A percentile compares a stretch with the other conserved stretches of the same genome.
Evolutionary conservation across 1,284 basidiomycete genomes (phyloP).

Genomic region (Malassezia globosa): DNA sequence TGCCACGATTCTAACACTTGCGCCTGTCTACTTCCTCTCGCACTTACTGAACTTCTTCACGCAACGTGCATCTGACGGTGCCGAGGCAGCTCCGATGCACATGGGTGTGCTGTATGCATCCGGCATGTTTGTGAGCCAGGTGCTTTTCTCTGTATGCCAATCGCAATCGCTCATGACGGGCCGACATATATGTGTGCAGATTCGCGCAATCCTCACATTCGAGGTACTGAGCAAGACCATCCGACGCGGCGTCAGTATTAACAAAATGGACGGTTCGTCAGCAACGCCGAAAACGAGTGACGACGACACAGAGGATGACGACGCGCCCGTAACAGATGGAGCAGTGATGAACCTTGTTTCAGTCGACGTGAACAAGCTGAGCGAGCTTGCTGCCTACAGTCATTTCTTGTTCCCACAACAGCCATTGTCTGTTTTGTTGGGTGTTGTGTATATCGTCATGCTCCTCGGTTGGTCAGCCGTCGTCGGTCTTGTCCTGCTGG

Average conservation of each 20-base stretch:
- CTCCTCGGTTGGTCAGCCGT: slow-evolving; percentile 52
- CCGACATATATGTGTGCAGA: slow-evolving; percentile 49
- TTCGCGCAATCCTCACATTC: slow-evolving; percentile 50
- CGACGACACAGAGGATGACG: slow-evolving; percentile 9
- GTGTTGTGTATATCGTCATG: slow-evolving; percentile 50
- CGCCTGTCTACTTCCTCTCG: slow-evolving; percentile 51
- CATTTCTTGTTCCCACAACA: slow-evolving; percentile 48
- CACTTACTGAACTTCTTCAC: slow-evolving; percentile 51
- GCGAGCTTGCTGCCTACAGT: slow-evolving; percentile 36
- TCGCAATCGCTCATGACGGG: slow-evolving; percentile 52
- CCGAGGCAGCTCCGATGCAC: slow-evolving; percentile 45
- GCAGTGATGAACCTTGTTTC: slow-evolving; percentile 54
- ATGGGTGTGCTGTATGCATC: slow-evolving; percentile 52
- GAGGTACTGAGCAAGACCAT: slow-evolving; percentile 54
- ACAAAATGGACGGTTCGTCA: slow-evolving; percentile 21
- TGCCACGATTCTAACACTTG: slow-evolving; percentile 49
- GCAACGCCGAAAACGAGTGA: neutral
- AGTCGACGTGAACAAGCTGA: slow-evolving; percentile 51
- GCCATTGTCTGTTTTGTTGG: slow-evolving; percentile 51
- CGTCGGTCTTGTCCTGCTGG: slow-evolving; percentile 45
- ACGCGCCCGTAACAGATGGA: slow-evolving; percentile 48
- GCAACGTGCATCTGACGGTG: slow-evolving; percentile 18
- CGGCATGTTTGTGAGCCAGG: slow-evolving; percentile 50
- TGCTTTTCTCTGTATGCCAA: slow-evolving; percentile 47
- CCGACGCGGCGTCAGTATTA: slow-evolving; percentile 49